phyloP scores from a whole-genome alignment of 495 filamentous ascomycete genomes.

The Amorphotheca resinae region DNA sequence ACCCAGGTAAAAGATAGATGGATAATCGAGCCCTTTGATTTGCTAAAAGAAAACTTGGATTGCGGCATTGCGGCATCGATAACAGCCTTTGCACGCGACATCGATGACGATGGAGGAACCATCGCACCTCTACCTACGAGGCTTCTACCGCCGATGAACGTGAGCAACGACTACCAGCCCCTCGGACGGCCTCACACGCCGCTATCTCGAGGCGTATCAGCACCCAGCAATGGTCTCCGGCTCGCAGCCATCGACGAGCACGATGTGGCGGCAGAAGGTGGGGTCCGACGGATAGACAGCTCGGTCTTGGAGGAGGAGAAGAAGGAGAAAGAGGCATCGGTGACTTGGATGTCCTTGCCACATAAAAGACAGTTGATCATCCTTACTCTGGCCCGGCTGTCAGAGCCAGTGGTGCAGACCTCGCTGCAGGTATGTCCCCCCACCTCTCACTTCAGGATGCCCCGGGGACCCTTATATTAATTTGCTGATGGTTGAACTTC shows the following conservation, averaged over 20 bases:
- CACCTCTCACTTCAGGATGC: background rate
- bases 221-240: background rate
- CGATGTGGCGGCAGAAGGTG: conserved; percentile 4
- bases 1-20: too few species aligned
- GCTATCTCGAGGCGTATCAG: background rate
- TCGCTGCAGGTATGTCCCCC: conserved; percentile 42
- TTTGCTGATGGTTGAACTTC: conserved; percentile 16
- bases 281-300: background rate
- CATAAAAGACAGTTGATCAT: conserved; percentile 62
- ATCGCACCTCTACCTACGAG: too few species aligned
- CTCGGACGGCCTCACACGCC: background rate
- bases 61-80: too few species aligned
- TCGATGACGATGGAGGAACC: too few species aligned
- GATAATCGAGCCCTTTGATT: too few species aligned
- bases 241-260: conserved; percentile 6
- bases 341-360: conserved; percentile 56
- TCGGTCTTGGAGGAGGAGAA: background rate
- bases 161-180: background rate
- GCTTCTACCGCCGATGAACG: too few species aligned
- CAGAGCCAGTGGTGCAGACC: conserved; percentile 70
- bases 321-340: conserved; percentile 16
- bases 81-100: too few species aligned
- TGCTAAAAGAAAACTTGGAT: too few species aligned
- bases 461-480: background rate
- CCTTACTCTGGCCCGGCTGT: conserved; percentile 59